Evolutionary conservation across 2,329 filamentous ascomycete genomes (phyloP), one percentile per base, ranked within the genome.

Genomic region (Blastomyces parvus): DNA sequence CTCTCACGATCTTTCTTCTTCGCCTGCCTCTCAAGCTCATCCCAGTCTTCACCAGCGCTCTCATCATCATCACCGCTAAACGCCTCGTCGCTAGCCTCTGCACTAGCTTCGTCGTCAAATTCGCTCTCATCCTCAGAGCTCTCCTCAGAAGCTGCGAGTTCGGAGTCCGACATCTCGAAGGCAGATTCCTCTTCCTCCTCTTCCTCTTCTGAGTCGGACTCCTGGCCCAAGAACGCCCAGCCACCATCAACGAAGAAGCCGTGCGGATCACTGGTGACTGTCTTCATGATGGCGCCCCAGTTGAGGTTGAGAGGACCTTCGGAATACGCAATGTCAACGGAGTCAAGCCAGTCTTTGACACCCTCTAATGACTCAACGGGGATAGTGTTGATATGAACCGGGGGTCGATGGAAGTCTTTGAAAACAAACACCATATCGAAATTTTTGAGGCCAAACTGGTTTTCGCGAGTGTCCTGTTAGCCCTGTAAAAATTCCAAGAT

Each of bases 201-300:
- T 0, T 86, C 87, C 0, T 80, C 85, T 53, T 84, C 90, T 8
- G 58, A 59, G 71, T 97, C 94, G 0, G 88, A 91, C 64, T 97
- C 93, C 44, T 88, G 88, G 62, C 88, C 87, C 64, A 99, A 76
- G 84, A 99, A 97, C 1, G 86, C 88, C 94, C 94, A 99, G 56
- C 94, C 94, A 40, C 95, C 94, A 67, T 97, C 93, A 3, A 83
- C 85, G 76, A 97, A 99, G 85, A 99, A 99, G 69, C 88, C 86
- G 74, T 99, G 93, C 1, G 94, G 90, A 73, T 99, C 92, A 44
- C 89, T 87, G 25, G 89, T 93, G 33, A 99, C 92, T 0, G 94
- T 99, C 83, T 99, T 99, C 91, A 99, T 99, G 73, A 99, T 99
- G 19, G 92, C 96, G 13, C 90, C 89, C 94, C 94, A 99, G 82